Conservation (phyloP, 768 basidiomycete genomes). For the Epithele typhae region DNA sequence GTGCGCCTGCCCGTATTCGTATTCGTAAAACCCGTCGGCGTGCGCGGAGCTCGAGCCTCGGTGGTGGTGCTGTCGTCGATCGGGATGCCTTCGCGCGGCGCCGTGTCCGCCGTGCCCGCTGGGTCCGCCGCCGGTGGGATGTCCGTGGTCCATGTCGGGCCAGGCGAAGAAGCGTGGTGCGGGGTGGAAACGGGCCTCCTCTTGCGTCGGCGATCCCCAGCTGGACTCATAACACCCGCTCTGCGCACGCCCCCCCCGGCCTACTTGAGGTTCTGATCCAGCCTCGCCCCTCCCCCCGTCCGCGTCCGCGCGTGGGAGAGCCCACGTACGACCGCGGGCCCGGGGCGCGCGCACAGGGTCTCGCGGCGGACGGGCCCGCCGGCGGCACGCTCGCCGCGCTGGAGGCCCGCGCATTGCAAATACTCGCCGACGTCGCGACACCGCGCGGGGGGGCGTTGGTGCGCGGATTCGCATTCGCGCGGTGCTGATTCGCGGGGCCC, state of each 20-base stretch:
- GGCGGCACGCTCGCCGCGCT: no score
- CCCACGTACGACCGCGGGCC: no score
- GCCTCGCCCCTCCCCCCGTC: constrained; percentile 1
- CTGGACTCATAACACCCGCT: not conserved
- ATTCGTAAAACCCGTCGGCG: no score
- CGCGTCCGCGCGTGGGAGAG: no score
- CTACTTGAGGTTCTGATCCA: not conserved
- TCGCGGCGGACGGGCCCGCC: not conserved
- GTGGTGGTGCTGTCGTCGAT: no score
- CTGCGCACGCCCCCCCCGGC: not conserved
- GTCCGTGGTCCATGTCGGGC: no score
- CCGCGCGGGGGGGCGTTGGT: constrained; percentile 2
- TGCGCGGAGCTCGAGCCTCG: no score
- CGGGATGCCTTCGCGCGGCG: not conserved
- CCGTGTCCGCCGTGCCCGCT: not conserved
- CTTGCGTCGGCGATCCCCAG: no score
- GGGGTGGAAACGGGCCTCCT: no score
- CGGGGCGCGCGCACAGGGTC: not conserved
- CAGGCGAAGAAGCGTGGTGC: no score
- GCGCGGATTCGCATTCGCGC: constrained; percentile 7
- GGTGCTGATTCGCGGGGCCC: constrained; percentile 4
- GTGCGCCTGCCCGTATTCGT: no score
- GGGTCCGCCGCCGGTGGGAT: no score
- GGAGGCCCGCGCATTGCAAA: constrained; percentile 3
- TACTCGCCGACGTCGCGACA: constrained; percentile 9